These are phyloP conservation scores for Albophoma yamanashiensis DNA, from an alignment of 2,329 filamentous ascomycete genomes.

Conservation along the genomic window DNA sequence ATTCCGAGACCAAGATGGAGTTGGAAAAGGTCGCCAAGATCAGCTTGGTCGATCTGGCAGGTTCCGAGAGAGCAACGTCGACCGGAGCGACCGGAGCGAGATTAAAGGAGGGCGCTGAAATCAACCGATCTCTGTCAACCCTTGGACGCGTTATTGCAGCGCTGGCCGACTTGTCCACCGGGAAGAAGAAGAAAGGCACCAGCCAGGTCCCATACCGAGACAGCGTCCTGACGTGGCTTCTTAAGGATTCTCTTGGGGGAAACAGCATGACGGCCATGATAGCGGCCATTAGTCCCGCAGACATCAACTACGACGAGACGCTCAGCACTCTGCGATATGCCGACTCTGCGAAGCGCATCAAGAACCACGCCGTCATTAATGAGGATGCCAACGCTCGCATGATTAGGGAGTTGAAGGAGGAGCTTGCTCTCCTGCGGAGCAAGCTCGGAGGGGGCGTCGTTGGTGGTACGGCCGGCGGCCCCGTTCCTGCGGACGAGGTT, in stretches of 20 bases:
- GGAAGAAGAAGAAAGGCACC: constrained; percentile 67
- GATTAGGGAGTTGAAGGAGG: constrained; percentile 96
- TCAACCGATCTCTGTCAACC: constrained; percentile 93
- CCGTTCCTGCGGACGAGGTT: constrained; percentile 59
- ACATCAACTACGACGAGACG: constrained; percentile 98
- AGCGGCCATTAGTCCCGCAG: constrained; percentile 92
- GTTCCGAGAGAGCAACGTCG: constrained; percentile 93
- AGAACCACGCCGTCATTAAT: constrained; percentile 99
- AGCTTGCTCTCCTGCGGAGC: constrained; percentile 72
- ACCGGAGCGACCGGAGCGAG: constrained; percentile 93
- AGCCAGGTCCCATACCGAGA: constrained; percentile 90
- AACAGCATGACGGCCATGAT: constrained; percentile 99
- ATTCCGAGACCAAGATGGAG: constrained; percentile 89
- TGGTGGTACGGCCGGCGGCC: constrained; percentile 34
- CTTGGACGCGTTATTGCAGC: constrained; percentile 95
- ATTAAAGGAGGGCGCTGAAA: constrained; percentile 94
- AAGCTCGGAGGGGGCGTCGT: constrained; percentile 59
- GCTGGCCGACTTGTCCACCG: constrained; percentile 78
- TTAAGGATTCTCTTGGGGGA: constrained; percentile 93
- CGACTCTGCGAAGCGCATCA: constrained; percentile 96
- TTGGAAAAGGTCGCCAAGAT: constrained; percentile 98
- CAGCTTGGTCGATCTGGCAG: constrained; percentile 92
- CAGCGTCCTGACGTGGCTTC: constrained; percentile 87
- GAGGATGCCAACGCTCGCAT: constrained; percentile 98
- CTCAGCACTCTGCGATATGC: constrained; percentile 92